A percentile compares a stretch with the other conserved stretches of the same genome.
These are phyloP conservation scores for Phyllostachys edulis DNA, from an alignment of 176 grass and related monocot species.

Conservation along the genomic window DNA sequence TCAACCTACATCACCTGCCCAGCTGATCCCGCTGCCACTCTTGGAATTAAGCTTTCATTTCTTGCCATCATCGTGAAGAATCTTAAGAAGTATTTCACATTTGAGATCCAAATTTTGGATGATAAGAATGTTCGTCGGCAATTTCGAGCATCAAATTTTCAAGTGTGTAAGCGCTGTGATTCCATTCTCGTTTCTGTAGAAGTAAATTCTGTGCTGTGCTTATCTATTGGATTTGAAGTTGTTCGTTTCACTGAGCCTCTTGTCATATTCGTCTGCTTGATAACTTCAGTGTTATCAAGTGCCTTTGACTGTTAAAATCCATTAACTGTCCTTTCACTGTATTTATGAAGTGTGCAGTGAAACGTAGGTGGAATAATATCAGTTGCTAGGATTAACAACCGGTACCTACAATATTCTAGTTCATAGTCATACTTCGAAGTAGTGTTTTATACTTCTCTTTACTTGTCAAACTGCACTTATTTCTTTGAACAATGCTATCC, in stretches of 20 bases:
- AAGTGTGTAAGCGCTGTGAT: conserved; percentile 52
- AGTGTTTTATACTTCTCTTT: background rate
- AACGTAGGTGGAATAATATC: background rate
- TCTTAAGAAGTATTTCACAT: conserved; percentile 94
- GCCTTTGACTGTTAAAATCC: background rate
- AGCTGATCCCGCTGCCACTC: conserved; percentile 74
- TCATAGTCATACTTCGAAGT: background rate
- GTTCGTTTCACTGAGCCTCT: background rate
- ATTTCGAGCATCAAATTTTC: conserved; percentile 91
- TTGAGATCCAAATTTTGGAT: conserved; percentile 94
- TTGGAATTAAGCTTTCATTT: conserved; percentile 92
- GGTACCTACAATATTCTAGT: background rate
- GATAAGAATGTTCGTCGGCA: conserved; percentile 91
- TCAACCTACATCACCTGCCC: conserved; percentile 96
- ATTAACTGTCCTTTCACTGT: background rate
- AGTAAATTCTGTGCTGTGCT: background rate
- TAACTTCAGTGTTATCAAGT: background rate
- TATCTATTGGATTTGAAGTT: background rate
- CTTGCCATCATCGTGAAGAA: conserved; percentile 84
- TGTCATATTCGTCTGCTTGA: background rate
- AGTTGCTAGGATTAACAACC: background rate
- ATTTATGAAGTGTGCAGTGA: background rate
- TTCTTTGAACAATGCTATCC: background rate
- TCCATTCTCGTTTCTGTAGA: background rate
- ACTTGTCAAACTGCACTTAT: background rate